Evolutionary conservation across 2,329 filamentous ascomycete genomes (phyloP).

Genomic region (Fusarium acutatum): DNA sequence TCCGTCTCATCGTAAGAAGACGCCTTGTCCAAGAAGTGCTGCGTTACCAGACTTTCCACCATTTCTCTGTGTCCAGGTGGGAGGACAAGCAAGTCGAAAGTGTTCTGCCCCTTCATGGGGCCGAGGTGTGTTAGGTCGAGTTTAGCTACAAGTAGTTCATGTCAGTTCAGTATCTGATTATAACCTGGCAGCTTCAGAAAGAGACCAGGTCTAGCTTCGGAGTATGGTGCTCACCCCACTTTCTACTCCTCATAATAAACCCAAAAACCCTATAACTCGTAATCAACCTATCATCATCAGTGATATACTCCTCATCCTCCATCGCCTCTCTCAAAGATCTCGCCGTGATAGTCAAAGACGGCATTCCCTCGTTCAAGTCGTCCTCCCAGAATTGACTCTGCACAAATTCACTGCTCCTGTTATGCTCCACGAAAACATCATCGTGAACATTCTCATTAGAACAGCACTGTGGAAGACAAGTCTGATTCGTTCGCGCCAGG

Average conservation of each 20-base stretch:
- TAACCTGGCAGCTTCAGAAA: fast-evolving
- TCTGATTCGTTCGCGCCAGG: fast-evolving
- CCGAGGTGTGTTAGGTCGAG: not conserved
- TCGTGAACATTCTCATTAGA: not conserved
- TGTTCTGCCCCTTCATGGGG: not conserved
- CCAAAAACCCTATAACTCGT: not conserved
- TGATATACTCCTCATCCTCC: not conserved
- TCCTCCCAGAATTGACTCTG: not conserved
- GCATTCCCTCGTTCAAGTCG: not conserved
- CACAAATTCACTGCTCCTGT: not conserved
- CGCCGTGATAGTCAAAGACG: not conserved
- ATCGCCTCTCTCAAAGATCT: not conserved
- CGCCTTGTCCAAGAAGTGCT: not conserved
- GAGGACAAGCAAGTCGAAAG: fast-evolving
- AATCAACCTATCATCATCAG: not conserved
- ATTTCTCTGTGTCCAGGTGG: not conserved
- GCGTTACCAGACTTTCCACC: not conserved
- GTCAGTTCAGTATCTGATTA: not conserved
- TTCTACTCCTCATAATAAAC: not conserved
- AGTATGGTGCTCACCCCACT: not conserved
- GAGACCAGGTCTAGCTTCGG: not conserved
- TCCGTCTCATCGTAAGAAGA: not conserved
- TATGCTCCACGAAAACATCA: not conserved
- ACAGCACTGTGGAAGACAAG: not conserved
- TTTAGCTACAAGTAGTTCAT: fast-evolving